phyloP scores from a whole-genome alignment of 1,284 basidiomycete species.

The Neolentinus lepideus region DNA sequence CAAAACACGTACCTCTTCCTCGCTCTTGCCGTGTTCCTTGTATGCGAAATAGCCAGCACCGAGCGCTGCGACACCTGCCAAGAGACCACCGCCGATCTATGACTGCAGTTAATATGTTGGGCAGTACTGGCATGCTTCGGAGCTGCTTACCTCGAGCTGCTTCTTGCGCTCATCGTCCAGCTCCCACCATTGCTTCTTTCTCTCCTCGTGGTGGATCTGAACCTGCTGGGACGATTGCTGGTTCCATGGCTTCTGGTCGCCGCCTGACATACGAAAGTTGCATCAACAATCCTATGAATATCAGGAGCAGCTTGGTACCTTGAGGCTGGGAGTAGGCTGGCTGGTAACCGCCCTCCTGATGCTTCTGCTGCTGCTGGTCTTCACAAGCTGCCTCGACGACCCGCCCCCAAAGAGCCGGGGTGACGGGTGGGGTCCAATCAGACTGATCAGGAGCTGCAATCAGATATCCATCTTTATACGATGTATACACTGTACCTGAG shows the following conservation, averaged over 20 bases:
- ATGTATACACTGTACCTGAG: constrained; percentile 38
- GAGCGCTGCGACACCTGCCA: constrained; percentile 42
- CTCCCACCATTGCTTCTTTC: constrained; percentile 52
- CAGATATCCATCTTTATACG: background rate
- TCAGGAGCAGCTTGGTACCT: background rate
- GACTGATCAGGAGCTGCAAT: constrained; percentile 24
- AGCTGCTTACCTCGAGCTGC: constrained; percentile 41
- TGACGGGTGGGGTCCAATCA: constrained; percentile 56
- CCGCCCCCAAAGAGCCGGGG: constrained; percentile 64
- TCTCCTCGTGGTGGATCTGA: constrained; percentile 36
- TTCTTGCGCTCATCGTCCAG: constrained; percentile 49
- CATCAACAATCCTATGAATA: background rate
- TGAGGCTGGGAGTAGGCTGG: constrained; percentile 18
- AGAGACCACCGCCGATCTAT: constrained; percentile 59
- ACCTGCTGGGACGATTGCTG: constrained; percentile 24
- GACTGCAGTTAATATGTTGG: constrained; percentile 3
- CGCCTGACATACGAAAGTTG: background rate
- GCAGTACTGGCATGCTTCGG: background rate
- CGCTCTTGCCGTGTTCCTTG: constrained; percentile 47
- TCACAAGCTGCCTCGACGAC: constrained; percentile 27
- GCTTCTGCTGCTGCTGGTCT: constrained; percentile 13
- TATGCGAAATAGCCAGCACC: constrained; percentile 46
- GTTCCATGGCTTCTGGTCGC: constrained; percentile 14
- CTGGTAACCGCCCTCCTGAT: constrained; percentile 19
- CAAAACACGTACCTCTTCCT: constrained; percentile 43